Evolutionary conservation across 2,329 filamentous ascomycete genomes (phyloP).

Genomic region (Gnomoniopsis sp.): DNA sequence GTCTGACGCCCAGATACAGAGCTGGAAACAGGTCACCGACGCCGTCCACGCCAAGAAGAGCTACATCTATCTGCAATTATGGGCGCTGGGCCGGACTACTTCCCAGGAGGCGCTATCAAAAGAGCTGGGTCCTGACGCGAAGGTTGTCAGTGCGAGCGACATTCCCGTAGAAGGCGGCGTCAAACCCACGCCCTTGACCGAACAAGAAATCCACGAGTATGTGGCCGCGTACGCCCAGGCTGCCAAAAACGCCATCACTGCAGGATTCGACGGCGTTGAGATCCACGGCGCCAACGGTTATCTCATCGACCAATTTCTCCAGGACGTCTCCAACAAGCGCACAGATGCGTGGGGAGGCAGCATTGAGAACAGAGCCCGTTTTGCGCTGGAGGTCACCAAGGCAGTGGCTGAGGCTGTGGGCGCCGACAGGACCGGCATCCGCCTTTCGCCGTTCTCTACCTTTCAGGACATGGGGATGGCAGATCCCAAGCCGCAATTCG

Average conservation of each 20-base stretch:
- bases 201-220: constrained; percentile 37
- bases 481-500: constrained; percentile 56
- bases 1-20: constrained; percentile 47
- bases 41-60: constrained; percentile 60
- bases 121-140: constrained; percentile 25
- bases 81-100: constrained; percentile 37
- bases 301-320: constrained; percentile 51
- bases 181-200: constrained; percentile 36
- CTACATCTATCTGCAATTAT: constrained; percentile 62
- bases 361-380: constrained; percentile 51
- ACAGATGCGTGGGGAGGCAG: constrained; percentile 53
- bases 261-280: constrained; percentile 46
- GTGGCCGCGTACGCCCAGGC: constrained; percentile 28
- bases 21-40: constrained; percentile 57
- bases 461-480: constrained; percentile 59
- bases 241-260: constrained; percentile 45
- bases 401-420: constrained; percentile 51
- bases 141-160: constrained; percentile 36
- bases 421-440: constrained; percentile 45
- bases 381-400: constrained; percentile 48
- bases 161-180: constrained; percentile 40
- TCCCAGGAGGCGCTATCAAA: constrained; percentile 30
- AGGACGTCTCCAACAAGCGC: constrained; percentile 50
- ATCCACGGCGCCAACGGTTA: constrained; percentile 39
- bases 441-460: constrained; percentile 50